Evolutionary conservation across 176 grass and related monocot species (phyloP).

Genomic region (Oryza brachyantha): DNA sequence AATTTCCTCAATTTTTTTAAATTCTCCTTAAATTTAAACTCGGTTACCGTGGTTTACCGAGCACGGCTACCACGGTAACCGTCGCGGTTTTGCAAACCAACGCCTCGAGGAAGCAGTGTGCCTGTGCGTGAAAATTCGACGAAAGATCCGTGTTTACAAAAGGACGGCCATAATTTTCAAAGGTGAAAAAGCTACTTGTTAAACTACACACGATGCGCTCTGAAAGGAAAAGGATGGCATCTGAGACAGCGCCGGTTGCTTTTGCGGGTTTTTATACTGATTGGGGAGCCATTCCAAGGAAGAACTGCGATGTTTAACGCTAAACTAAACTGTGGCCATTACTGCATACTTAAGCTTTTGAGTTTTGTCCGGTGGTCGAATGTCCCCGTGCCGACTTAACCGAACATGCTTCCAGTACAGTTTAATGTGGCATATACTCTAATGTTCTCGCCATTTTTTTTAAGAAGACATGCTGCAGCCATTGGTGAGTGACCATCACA

Average conservation of each 20-base stretch:
- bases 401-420: neutral
- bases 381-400: neutral
- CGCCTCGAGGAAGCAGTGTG: neutral
- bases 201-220: neutral
- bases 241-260: neutral
- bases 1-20: too few species aligned
- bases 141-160: neutral
- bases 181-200: conserved; percentile 4
- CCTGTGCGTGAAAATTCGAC: neutral
- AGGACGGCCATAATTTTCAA: neutral
- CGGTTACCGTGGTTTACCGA: too few species aligned
- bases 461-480: too few species aligned
- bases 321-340: neutral
- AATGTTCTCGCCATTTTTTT: too few species aligned
- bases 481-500: neutral
- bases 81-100: too few species aligned
- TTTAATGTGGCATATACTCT: too few species aligned
- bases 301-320: neutral
- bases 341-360: neutral
- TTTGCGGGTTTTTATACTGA: neutral
- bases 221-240: conserved; percentile 1
- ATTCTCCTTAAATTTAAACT: too few species aligned
- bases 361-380: neutral
- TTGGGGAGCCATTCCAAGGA: neutral
- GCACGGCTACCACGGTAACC: too few species aligned